Evolutionary conservation across 176 grass and related monocot species (phyloP), one percentile per base, ranked within the genome.

Genomic region (Hordeum marinum): DNA sequence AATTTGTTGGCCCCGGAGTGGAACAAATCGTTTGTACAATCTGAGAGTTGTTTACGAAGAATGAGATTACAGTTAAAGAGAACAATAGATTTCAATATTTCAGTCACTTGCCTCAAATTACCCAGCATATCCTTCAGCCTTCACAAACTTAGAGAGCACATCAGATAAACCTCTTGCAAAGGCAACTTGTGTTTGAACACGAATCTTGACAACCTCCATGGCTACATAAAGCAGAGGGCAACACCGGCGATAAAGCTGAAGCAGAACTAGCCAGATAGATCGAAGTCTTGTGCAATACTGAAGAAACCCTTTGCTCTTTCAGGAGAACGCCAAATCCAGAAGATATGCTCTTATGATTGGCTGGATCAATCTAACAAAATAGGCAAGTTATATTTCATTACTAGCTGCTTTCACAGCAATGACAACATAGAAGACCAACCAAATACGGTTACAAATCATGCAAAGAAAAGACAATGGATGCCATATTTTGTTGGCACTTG

Each of bases 261-360:
- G 91, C 91, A 27, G 91, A 94, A 46, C 94, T 87, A 6, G 85
- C 85, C 26, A 97, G 79, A 71, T 97, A 94, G 62, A 97, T 92
- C 67, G 94, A 75, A 15, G 91, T 94, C 76, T 92, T 97, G 74
- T 97, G 76, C 91, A 45, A 96, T 39, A 63, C 85, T 91, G 83
- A 91, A 96, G 84, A 96, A 96, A 4, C 88, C 91, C 31, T 68
- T 93, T 1, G 86, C 65, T 93, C 94, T 93, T 93, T 96, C 75
- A 91, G 69, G 42, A 96, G 62, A 71, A 93, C 23, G 42, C 90
- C 85, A 8, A 96, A 96, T 4, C 91, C 91, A 57, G 91, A 91
- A 76, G 87, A 73, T 41, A 90, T 93, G 75, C 84, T 93, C 78
- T 93, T 91, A 86, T 91, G 93, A 74, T 96, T 96, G 18, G 72